Percentiles rank a stretch among this genome's conserved stretches.
Evolutionary conservation across 768 basidiomycete species (phyloP).

Genomic region (Glaciozyma martinii): DNA sequence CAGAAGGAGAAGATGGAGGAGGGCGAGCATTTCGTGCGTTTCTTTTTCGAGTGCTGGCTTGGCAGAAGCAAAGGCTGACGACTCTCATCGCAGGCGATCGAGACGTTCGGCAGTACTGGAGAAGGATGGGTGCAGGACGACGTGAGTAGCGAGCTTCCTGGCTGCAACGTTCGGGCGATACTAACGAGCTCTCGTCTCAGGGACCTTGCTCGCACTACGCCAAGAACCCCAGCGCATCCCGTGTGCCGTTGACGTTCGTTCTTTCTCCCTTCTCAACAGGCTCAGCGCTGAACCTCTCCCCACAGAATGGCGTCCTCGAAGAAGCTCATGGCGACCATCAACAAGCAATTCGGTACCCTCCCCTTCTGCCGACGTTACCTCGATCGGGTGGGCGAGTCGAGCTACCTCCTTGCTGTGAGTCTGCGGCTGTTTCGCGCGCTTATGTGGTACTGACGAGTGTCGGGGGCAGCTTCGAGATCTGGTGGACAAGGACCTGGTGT

Average conservation of each 20-base stretch:
- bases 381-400: constrained; percentile 83
- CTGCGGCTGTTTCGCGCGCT: no score
- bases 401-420: constrained; percentile 76
- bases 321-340: constrained; percentile 73
- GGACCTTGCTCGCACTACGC: constrained; percentile 95
- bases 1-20: constrained; percentile 88
- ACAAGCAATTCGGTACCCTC: constrained; percentile 84
- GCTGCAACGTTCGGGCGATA: neutral
- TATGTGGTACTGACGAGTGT: neutral
- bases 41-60: no score
- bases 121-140: constrained; percentile 75
- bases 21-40: constrained; percentile 76
- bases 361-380: constrained; percentile 94
- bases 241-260: constrained; percentile 62
- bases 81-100: constrained; percentile 50
- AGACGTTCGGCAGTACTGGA: constrained; percentile 97
- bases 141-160: constrained; percentile 44
- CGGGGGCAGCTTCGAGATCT: constrained; percentile 69
- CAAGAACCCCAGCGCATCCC: constrained; percentile 57
- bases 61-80: no score
- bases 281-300: constrained; percentile 12
- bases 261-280: neutral
- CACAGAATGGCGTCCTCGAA: constrained; percentile 72
- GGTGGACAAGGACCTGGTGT: constrained; percentile 77
- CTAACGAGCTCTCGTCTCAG: constrained; percentile 35